phyloP scores from a whole-genome alignment of 176 grass and related monocot genomes.

The Elaeis guineensis region DNA sequence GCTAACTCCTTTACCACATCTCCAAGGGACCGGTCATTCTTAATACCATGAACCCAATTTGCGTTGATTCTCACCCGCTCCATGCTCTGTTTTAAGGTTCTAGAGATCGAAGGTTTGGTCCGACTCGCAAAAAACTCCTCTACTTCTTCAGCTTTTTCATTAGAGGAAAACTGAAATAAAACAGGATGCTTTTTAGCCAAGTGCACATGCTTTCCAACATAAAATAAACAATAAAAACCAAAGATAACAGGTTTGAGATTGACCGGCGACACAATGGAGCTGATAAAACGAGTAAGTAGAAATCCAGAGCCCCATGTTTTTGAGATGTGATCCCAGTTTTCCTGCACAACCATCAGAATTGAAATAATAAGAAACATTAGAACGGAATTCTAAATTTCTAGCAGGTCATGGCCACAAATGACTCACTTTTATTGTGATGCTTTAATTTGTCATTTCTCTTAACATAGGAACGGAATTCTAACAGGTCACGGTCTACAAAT shows the following conservation, averaged over 20 bases:
- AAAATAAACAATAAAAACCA: neutral
- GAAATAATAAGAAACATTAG: no score
- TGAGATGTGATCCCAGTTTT: slow-evolving; percentile 81
- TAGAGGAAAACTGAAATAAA: slow-evolving; percentile 50
- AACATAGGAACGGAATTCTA: no score
- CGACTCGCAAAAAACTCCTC: slow-evolving; percentile 74
- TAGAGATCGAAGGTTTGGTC: slow-evolving; percentile 51
- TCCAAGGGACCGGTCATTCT: slow-evolving; percentile 43
- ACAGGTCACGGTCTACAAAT: no score
- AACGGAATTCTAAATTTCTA: no score
- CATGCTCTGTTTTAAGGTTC: slow-evolving; percentile 81
- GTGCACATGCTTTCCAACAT: neutral
- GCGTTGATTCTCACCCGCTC: slow-evolving; percentile 74
- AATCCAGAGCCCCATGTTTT: slow-evolving; percentile 64
- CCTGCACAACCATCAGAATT: slow-evolving; percentile 28
- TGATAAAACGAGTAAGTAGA: slow-evolving; percentile 56
- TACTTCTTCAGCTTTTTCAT: slow-evolving; percentile 61
- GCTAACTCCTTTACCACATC: slow-evolving; percentile 37
- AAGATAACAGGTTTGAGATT: neutral
- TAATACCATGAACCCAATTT: slow-evolving; percentile 67
- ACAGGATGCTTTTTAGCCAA: neutral
- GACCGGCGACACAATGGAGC: slow-evolving; percentile 49
- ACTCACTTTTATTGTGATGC: no score
- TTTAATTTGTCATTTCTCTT: no score
- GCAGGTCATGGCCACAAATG: no score